Evolutionary conservation across 73 alveolate species (phyloP).

Genomic region (Tetrahymena elliotti): DNA sequence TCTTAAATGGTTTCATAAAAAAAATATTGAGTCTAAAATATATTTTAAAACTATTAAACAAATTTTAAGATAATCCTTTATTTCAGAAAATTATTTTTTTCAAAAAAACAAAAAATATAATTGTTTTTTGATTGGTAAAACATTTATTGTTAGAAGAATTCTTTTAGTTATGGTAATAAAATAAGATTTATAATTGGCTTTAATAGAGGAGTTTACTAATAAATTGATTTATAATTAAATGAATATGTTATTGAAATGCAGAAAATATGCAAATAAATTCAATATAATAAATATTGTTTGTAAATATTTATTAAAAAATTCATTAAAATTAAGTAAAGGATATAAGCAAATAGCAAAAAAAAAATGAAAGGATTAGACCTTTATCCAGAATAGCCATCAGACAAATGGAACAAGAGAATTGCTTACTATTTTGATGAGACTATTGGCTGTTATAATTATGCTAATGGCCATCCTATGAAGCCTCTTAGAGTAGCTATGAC

Average conservation of each 20-base stretch:
- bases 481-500: conserved; percentile 91
- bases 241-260: background rate
- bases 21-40: no score
- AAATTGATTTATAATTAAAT: no score
- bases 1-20: no score
- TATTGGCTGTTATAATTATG: conserved; percentile 84
- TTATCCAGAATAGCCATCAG: background rate
- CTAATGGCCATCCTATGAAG: conserved; percentile 96
- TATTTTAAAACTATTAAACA: no score
- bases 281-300: background rate
- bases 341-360: background rate
- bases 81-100: no score
- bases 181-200: background rate
- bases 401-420: conserved; percentile 33
- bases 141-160: no score
- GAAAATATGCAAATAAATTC: background rate
- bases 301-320: background rate
- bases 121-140: no score
- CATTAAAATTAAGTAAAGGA: background rate
- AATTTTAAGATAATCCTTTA: no score
- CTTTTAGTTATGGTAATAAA: no score
- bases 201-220: background rate
- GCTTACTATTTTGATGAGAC: conserved; percentile 87
- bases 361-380: background rate
- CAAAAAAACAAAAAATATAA: no score